Conservation (phyloP, 148 eudicot species). For the Silene conica region DNA sequence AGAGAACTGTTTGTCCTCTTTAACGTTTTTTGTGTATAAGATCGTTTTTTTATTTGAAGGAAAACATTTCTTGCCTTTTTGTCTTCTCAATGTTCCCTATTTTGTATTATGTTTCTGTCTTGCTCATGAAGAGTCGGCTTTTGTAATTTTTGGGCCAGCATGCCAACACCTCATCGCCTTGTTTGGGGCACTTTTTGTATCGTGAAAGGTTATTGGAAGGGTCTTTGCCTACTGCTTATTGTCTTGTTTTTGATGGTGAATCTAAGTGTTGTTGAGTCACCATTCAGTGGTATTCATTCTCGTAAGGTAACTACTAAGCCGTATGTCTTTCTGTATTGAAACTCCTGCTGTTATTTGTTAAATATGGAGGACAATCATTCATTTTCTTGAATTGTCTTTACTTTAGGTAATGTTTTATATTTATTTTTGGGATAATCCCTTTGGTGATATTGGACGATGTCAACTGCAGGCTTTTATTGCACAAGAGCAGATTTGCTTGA, state of each 20-base stretch:
- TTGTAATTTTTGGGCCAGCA: background rate
- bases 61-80: background rate
- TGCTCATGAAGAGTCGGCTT: background rate
- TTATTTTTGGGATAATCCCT: background rate
- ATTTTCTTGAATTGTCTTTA: constrained; percentile 3
- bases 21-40: background rate
- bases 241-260: background rate
- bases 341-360: background rate
- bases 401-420: background rate
- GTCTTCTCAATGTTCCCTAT: background rate
- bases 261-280: background rate
- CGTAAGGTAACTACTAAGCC: constrained; percentile 3
- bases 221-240: background rate
- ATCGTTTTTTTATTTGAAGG: background rate
- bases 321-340: constrained; percentile 12
- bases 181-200: background rate
- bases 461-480: constrained; percentile 79
- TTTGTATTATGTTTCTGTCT: background rate
- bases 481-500: constrained; percentile 82
- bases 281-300: background rate
- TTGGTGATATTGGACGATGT: background rate
- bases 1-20: background rate
- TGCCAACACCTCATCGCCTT: background rate
- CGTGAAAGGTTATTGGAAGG: background rate
- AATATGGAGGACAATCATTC: background rate